A percentile compares a stretch with the other conserved stretches of the same genome.
Conservation (phyloP, 441 rosid genomes). For the Aquilaria agallochum region DNA sequence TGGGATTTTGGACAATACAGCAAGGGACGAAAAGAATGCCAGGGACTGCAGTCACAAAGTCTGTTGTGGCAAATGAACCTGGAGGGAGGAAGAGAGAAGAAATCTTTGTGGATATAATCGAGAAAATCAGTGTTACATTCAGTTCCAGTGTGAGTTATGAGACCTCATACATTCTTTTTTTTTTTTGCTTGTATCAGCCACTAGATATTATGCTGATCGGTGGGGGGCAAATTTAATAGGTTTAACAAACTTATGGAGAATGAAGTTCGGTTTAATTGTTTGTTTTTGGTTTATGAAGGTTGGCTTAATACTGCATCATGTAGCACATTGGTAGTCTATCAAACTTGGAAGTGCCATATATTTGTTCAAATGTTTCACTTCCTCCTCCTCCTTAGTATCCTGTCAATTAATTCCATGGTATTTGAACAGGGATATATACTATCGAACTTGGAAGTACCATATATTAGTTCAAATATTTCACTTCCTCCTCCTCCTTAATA, state of each 20-base stretch:
- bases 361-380: too few species aligned
- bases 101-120: constrained; percentile 94
- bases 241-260: too few species aligned
- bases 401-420: constrained; percentile 7
- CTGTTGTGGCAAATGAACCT: constrained; percentile 97
- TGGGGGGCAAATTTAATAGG: too few species aligned
- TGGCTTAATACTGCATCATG: neutral
- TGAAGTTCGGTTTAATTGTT: too few species aligned
- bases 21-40: constrained; percentile 98
- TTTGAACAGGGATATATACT: constrained; percentile 80
- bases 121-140: constrained; percentile 96
- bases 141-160: constrained; percentile 82
- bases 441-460: too few species aligned
- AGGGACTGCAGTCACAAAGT: constrained; percentile 92
- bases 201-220: too few species aligned
- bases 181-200: neutral
- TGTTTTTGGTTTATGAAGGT: neutral
- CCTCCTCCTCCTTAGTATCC: too few species aligned
- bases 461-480: too few species aligned
- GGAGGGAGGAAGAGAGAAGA: constrained; percentile 95
- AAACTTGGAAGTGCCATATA: too few species aligned
- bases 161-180: constrained; percentile 10
- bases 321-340: constrained; percentile 10
- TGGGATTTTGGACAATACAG: constrained; percentile 38
- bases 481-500: too few species aligned